phyloP scores from a whole-genome alignment of 768 basidiomycete species.

The Megacollybia marginata region DNA sequence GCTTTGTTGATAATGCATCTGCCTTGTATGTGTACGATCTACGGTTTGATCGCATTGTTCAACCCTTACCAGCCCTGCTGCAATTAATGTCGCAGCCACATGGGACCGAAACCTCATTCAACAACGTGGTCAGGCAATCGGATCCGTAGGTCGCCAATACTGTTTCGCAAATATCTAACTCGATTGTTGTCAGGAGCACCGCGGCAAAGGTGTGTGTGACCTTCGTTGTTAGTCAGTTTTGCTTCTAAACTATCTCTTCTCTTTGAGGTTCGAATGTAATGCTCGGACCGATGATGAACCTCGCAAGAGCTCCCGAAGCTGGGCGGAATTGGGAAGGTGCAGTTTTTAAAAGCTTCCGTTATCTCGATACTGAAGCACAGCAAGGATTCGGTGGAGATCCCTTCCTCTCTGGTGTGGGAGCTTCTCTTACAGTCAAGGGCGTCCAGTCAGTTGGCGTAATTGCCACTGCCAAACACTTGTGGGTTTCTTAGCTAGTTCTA shows the following conservation, averaged over 20 bases:
- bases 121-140: slow-evolving; percentile 34
- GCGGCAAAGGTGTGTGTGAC: slow-evolving; percentile 26
- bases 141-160: slow-evolving; percentile 8
- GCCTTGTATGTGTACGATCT: slow-evolving; percentile 2
- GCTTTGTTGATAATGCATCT: neutral
- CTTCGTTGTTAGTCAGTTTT: no score
- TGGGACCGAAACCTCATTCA: slow-evolving; percentile 35
- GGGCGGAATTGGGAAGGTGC: slow-evolving; percentile 43
- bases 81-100: slow-evolving; percentile 17
- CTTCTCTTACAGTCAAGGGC: slow-evolving; percentile 30
- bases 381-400: slow-evolving; percentile 30
- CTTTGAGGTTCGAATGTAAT: slow-evolving; percentile 30
- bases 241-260: no score
- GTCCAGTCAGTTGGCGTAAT: slow-evolving; percentile 31
- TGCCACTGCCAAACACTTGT: slow-evolving; percentile 28
- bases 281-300: slow-evolving; percentile 22
- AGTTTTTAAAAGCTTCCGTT: neutral
- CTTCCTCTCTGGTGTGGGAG: slow-evolving; percentile 31
- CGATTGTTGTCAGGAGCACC: slow-evolving; percentile 27
- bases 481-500: neutral
- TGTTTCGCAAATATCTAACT: neutral
- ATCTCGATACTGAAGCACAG: neutral
- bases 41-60: slow-evolving; percentile 28
- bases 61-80: slow-evolving; percentile 32
- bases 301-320: slow-evolving; percentile 21